These are phyloP conservation scores for Lasiosphaeria ovina DNA, from an alignment of 495 filamentous ascomycete species.

Conservation along the genomic window DNA sequence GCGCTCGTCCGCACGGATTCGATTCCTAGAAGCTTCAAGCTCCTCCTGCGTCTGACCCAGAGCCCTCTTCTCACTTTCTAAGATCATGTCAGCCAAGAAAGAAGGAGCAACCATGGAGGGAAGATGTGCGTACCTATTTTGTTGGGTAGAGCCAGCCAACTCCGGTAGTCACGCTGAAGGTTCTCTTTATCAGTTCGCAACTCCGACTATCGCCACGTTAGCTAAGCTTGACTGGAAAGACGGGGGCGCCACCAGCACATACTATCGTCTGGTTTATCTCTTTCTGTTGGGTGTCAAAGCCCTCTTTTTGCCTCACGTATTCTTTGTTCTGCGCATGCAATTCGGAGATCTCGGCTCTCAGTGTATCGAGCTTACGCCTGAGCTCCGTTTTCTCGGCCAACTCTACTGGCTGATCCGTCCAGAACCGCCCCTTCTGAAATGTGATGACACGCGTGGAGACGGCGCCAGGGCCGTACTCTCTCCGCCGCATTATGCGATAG, in stretches of 20 bases:
- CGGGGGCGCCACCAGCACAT: constrained; percentile 11
- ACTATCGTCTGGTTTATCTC: constrained; percentile 30
- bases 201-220: constrained; percentile 34
- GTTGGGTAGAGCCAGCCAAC: constrained; percentile 65
- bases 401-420: constrained; percentile 78
- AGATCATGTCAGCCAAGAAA: constrained; percentile 22
- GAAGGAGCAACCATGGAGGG: too few relatives aligned
- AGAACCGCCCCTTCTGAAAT: constrained; percentile 57
- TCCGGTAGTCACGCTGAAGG: constrained; percentile 59
- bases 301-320: constrained; percentile 19
- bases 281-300: constrained; percentile 2
- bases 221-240: neutral
- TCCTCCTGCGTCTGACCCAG: constrained; percentile 41
- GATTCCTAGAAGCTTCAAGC: constrained; percentile 28
- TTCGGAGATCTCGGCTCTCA: constrained; percentile 35
- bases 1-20: constrained; percentile 35
- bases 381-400: constrained; percentile 52
- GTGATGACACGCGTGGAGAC: constrained; percentile 60
- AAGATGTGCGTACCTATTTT: constrained; percentile 56
- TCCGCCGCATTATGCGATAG: constrained; percentile 61
- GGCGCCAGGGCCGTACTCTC: constrained; percentile 71
- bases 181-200: constrained; percentile 40
- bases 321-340: constrained; percentile 35
- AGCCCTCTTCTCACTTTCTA: constrained; percentile 55
- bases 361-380: constrained; percentile 34